These are phyloP conservation scores for Suillus paluster DNA, from an alignment of 768 basidiomycete genomes.

Conservation along the genomic window DNA sequence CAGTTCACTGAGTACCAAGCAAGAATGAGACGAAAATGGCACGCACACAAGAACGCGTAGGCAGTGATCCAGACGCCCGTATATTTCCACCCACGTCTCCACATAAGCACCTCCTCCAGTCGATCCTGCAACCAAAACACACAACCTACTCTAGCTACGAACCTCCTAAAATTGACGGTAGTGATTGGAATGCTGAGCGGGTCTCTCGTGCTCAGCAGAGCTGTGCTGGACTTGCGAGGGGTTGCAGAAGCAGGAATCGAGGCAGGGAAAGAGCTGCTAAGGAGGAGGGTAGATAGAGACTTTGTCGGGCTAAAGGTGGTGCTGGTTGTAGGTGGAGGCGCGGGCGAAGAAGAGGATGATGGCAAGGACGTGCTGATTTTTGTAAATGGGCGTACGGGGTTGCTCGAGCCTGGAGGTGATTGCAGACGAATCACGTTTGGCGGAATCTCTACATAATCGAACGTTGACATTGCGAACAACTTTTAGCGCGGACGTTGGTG, in stretches of 20 bases:
- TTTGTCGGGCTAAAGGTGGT: conserved; percentile 32
- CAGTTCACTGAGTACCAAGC: no score
- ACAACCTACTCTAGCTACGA: no score
- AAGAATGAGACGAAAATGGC: no score
- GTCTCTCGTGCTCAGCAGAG: conserved; percentile 60
- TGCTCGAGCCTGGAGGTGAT: conserved; percentile 18
- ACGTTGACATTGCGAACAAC: conserved; percentile 31
- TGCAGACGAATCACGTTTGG: conserved; percentile 41
- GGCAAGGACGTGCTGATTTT: conserved; percentile 49
- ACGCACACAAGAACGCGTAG: no score
- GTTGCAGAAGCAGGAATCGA: conserved; percentile 20
- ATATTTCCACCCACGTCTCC: no score
- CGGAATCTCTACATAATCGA: conserved; percentile 48
- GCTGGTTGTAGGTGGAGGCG: conserved; percentile 27
- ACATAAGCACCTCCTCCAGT: no score
- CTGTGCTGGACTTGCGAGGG: conserved; percentile 29
- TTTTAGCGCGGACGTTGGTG: not conserved
- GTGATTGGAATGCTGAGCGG: conserved; percentile 79
- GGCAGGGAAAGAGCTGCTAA: conserved; percentile 22
- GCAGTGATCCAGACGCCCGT: no score
- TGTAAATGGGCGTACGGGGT: conserved; percentile 39
- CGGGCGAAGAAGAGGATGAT: conserved; percentile 16
- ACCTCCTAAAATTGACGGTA: conserved; percentile 54
- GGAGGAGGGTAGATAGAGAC: conserved; percentile 37
- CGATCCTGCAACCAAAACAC: no score